Conservation (phyloP, 805 yeast genomes). For the Wickerhamomyces strasburgensis region DNA sequence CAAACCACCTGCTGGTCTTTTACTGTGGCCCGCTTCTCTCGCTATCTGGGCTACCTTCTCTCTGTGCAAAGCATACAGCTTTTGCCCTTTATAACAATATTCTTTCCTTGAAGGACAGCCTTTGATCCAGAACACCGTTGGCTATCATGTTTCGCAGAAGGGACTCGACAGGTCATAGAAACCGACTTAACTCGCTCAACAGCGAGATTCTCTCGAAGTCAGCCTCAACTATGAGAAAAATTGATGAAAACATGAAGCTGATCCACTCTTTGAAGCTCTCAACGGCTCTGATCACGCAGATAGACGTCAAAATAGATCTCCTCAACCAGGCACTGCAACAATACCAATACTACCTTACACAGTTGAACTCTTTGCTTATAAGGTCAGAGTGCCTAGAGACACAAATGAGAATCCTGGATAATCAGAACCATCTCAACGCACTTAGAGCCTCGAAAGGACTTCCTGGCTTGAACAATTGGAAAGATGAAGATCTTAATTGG, state of each 20-base stretch:
- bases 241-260: constrained; percentile 21
- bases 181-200: constrained; percentile 18
- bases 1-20: too few species aligned
- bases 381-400: constrained; percentile 28
- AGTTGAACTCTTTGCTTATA: constrained; percentile 25
- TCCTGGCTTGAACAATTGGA: constrained; percentile 19
- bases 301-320: constrained; percentile 20
- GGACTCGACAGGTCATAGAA: constrained; percentile 11
- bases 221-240: constrained; percentile 13
- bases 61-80: too few species aligned
- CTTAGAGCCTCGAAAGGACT: constrained; percentile 13
- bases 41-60: too few species aligned
- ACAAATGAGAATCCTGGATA: constrained; percentile 25
- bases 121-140: too few species aligned
- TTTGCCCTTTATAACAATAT: too few species aligned
- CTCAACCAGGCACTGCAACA: constrained; percentile 20
- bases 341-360: constrained; percentile 26
- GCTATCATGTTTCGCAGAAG: background rate
- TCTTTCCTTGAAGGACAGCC: too few species aligned
- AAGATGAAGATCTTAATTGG: constrained; percentile 37
- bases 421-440: constrained; percentile 15
- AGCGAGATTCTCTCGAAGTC: constrained; percentile 20
- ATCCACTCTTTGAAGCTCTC: constrained; percentile 20
- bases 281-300: constrained; percentile 12
- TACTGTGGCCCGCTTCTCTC: too few species aligned